Evolutionary conservation across 371 early-diverging fungal species (phyloP).

Genomic region (Apophysomyces ossiformis): DNA sequence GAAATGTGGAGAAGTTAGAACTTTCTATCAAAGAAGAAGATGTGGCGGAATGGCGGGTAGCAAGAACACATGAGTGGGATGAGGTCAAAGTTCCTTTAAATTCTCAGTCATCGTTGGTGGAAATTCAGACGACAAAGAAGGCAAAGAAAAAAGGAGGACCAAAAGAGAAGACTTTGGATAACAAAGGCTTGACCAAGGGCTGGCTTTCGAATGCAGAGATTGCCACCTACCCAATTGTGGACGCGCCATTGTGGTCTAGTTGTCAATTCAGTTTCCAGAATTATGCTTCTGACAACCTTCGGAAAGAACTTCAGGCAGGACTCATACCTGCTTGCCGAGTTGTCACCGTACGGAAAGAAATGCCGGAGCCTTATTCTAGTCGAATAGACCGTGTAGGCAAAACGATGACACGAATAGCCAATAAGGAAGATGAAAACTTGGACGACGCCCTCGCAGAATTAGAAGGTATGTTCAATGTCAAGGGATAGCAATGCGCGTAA

Average conservation of each 20-base stretch:
- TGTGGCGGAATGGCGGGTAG: slow-evolving; percentile 65
- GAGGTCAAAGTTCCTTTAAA: slow-evolving; percentile 33
- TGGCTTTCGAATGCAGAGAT: slow-evolving; percentile 65
- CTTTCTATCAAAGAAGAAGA: slow-evolving; percentile 59
- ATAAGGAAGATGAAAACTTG: slow-evolving; percentile 42
- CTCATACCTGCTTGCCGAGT: slow-evolving; percentile 44
- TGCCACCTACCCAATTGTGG: slow-evolving; percentile 43
- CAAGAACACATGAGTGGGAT: slow-evolving; percentile 56
- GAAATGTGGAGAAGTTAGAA: slow-evolving; percentile 55
- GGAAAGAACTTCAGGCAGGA: slow-evolving; percentile 22
- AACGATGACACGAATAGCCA: slow-evolving; percentile 37
- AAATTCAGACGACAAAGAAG: background rate
- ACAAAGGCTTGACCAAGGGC: slow-evolving; percentile 21
- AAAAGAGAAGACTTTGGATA: background rate
- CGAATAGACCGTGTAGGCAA: slow-evolving; percentile 49
- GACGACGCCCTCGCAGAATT: slow-evolving; percentile 56
- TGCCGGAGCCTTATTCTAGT: slow-evolving; percentile 54
- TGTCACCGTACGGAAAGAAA: slow-evolving; percentile 48
- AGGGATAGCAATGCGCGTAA: no score
- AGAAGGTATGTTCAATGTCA: slow-evolving; percentile 32
- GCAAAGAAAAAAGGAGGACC: slow-evolving; percentile 9
- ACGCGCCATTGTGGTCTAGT: slow-evolving; percentile 52
- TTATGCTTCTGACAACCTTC: slow-evolving; percentile 31
- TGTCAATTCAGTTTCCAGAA: slow-evolving; percentile 61
- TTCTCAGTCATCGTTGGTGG: background rate